Percentiles rank a stretch among this genome's conserved stretches.
Evolutionary conservation across 768 basidiomycete genomes (phyloP).

Genomic region (Tephrocybe sp.): DNA sequence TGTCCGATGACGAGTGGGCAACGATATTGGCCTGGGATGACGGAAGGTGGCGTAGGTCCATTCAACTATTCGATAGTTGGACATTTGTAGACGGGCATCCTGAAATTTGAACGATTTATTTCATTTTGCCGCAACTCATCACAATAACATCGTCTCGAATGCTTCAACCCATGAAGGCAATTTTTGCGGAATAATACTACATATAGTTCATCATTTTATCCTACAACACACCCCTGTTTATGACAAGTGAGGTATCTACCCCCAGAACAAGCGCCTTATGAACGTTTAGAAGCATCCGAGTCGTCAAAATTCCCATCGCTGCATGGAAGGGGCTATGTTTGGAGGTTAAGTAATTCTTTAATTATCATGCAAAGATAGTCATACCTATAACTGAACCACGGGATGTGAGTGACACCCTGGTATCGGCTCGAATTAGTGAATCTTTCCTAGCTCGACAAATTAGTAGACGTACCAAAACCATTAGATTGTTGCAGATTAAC

Average conservation of each 20-base stretch:
- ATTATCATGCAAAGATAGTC: slow-evolving; percentile 21
- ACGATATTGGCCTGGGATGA: slow-evolving; percentile 25
- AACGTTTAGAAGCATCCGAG: slow-evolving; percentile 44
- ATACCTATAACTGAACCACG: slow-evolving; percentile 46
- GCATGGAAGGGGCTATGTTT: slow-evolving; percentile 42
- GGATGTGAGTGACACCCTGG: slow-evolving; percentile 41
- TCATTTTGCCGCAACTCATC: too few species aligned
- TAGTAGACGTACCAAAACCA: slow-evolving; percentile 36
- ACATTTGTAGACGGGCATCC: slow-evolving; percentile 15
- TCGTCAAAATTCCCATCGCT: slow-evolving; percentile 43
- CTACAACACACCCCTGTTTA: too few species aligned
- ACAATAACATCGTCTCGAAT: too few species aligned
- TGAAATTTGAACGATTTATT: not conserved
- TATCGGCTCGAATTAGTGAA: not conserved
- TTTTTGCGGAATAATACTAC: too few species aligned
- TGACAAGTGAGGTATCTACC: not conserved
- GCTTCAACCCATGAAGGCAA: too few species aligned
- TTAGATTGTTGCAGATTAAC: slow-evolving; percentile 44
- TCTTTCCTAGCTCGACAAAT: not conserved
- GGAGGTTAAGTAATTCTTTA: not conserved
- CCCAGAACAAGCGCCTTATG: slow-evolving; percentile 30
- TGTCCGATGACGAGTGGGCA: slow-evolving; percentile 26
- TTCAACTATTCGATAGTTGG: slow-evolving; percentile 21
- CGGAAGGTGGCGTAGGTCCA: slow-evolving; percentile 25
- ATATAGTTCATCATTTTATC: too few species aligned